Percentiles rank a stretch among this genome's conserved stretches.
Conservation (phyloP, 805 yeast genomes). For the Wickerhamiella sorbophila region DNA sequence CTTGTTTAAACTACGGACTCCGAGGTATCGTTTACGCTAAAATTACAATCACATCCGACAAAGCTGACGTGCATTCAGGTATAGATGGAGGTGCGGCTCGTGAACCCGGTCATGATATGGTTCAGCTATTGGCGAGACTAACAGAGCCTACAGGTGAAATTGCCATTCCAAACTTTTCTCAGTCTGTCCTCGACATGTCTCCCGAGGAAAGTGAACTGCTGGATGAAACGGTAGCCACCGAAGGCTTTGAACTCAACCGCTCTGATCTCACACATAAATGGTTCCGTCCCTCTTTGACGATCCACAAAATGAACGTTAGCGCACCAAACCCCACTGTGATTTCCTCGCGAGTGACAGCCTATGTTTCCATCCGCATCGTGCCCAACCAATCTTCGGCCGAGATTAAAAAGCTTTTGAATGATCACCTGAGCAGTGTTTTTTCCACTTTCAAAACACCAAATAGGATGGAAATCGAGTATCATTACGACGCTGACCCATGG, state of each 20-base stretch:
- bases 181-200: slow-evolving; percentile 45
- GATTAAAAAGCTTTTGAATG: slow-evolving; percentile 38
- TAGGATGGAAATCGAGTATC: slow-evolving; percentile 41
- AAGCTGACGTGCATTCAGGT: slow-evolving; percentile 89
- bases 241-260: background rate
- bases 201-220: slow-evolving; percentile 47
- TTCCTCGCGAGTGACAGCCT: slow-evolving; percentile 64
- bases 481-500: slow-evolving; percentile 94
- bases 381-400: slow-evolving; percentile 66
- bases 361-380: slow-evolving; percentile 71
- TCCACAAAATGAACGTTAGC: slow-evolving; percentile 71
- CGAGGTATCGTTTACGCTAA: slow-evolving; percentile 79
- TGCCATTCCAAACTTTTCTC: slow-evolving; percentile 54
- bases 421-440: slow-evolving; percentile 37
- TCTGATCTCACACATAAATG: slow-evolving; percentile 58
- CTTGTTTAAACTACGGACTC: slow-evolving; percentile 87
- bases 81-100: slow-evolving; percentile 85
- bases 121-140: slow-evolving; percentile 54
- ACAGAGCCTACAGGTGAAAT: slow-evolving; percentile 40
- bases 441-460: slow-evolving; percentile 42
- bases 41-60: slow-evolving; percentile 54
- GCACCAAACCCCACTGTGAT: slow-evolving; percentile 91
- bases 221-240: slow-evolving; percentile 26
- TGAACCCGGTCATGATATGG: slow-evolving; percentile 81
- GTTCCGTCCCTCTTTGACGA: slow-evolving; percentile 79